Evolutionary conservation across 1,284 basidiomycete genomes (phyloP).

Genomic region (Ceratorhiza oryzae-sativae): DNA sequence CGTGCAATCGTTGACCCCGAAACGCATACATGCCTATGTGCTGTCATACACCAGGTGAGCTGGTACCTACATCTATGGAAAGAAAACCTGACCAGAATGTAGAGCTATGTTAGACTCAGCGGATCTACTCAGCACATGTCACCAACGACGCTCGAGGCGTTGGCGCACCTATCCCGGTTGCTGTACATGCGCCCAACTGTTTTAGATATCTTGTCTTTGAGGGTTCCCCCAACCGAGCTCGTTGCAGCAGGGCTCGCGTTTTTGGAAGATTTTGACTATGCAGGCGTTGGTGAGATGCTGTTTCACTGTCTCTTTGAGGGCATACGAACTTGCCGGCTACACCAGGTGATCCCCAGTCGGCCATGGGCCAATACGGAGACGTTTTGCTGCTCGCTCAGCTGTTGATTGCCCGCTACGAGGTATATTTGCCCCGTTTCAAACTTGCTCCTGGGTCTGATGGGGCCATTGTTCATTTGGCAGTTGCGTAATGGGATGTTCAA

Average conservation of each 20-base stretch:
- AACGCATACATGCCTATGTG: conserved; percentile 65
- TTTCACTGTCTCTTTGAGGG: background rate
- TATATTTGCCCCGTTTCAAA: conserved; percentile 47
- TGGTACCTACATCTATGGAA: background rate
- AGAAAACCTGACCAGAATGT: background rate
- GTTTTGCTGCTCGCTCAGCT: conserved; percentile 75
- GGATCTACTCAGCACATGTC: conserved; percentile 51
- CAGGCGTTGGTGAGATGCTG: conserved; percentile 68
- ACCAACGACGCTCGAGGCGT: conserved; percentile 58
- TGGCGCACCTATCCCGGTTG: conserved; percentile 70
- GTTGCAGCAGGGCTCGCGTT: conserved; percentile 67
- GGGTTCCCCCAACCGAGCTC: conserved; percentile 66
- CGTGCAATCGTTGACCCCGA: conserved; percentile 66
- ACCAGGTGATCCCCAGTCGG: conserved; percentile 79
- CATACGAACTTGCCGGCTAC: background rate
- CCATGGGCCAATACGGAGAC: conserved; percentile 74
- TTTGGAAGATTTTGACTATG: conserved; percentile 75
- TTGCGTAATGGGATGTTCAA: conserved; percentile 21
- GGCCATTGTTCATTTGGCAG: background rate
- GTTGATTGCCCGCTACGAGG: conserved; percentile 67
- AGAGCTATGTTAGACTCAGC: conserved; percentile 25
- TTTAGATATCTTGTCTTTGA: conserved; percentile 74
- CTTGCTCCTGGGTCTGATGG: background rate
- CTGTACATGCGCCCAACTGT: conserved; percentile 64
- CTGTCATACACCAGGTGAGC: conserved; percentile 64